phyloP scores from a whole-genome alignment of 495 filamentous ascomycete species.

The Apodospora peruviana region DNA sequence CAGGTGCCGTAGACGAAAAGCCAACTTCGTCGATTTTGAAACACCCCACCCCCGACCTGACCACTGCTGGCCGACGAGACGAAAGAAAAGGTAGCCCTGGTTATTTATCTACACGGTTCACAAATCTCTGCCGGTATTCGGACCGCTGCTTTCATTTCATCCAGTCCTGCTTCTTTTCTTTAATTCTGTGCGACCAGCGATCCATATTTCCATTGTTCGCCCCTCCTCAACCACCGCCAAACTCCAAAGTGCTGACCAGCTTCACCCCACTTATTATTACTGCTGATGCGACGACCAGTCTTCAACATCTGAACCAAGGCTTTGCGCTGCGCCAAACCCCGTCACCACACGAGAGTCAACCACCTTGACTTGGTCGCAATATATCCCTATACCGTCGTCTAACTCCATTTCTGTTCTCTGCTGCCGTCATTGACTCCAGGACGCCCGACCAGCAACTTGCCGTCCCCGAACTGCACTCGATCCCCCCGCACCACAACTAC shows the following conservation, averaged over 20 bases:
- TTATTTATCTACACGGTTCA: too few relatives aligned
- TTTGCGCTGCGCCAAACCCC: constrained; percentile 4
- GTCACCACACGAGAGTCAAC: neutral
- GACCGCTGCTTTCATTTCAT: neutral
- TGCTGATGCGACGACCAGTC: constrained; percentile 7
- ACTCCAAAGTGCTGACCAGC: constrained; percentile 3
- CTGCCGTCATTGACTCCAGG: too few relatives aligned
- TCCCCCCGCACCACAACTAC: neutral
- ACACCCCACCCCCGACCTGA: constrained; percentile 16
- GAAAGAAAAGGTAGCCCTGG: too few relatives aligned
- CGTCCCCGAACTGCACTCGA: neutral
- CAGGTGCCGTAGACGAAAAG: neutral
- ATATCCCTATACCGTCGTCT: too few relatives aligned
- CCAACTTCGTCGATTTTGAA: constrained; percentile 18
- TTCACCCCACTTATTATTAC: constrained; percentile 11
- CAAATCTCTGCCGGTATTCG: neutral
- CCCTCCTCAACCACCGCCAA: too few relatives aligned
- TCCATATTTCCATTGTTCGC: neutral
- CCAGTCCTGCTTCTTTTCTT: neutral
- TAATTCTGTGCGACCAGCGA: constrained; percentile 8
- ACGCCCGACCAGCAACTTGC: too few relatives aligned
- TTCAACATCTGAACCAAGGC: constrained; percentile 6
- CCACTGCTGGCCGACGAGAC: neutral
- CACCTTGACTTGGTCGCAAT: too few relatives aligned
- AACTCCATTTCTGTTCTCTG: too few relatives aligned